Conservation (phyloP, 2,329 filamentous ascomycete species). For the Beauveria sp. region DNA sequence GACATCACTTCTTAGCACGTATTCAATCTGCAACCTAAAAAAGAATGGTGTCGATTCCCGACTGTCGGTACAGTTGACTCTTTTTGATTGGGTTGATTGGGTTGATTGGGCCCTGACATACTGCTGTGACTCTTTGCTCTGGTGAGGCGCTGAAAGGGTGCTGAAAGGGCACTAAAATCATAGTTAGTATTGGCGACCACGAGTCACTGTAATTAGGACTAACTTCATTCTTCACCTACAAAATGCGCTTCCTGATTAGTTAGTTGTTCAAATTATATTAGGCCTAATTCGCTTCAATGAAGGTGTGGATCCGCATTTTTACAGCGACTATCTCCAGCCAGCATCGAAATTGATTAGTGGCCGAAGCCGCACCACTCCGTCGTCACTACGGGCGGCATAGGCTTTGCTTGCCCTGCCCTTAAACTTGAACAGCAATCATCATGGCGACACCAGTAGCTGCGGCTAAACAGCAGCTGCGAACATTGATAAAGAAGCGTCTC, state of each 20-base stretch:
- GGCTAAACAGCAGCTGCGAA: conserved; percentile 70
- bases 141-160: neutral
- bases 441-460: conserved; percentile 50
- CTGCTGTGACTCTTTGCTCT: neutral
- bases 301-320: too few relatives aligned
- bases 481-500: conserved; percentile 60
- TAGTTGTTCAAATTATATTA: too few relatives aligned
- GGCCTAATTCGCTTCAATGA: too few relatives aligned
- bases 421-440: conserved; percentile 10
- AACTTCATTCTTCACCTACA: too few relatives aligned
- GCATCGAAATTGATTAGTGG: neutral
- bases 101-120: neutral
- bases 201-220: neutral
- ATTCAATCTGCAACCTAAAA: too few relatives aligned
- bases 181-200: neutral
- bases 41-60: neutral
- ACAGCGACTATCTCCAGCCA: too few relatives aligned
- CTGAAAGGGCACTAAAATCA: neutral
- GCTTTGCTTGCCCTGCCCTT: neutral
- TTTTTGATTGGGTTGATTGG: too few relatives aligned
- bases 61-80: neutral
- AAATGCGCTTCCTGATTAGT: too few relatives aligned
- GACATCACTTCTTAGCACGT: too few relatives aligned
- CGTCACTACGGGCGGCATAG: neutral
- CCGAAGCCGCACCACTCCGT: neutral